These are phyloP conservation scores for Cryptococcus depauperatus DNA, from an alignment of 1,284 basidiomycete genomes.

Conservation along the genomic window DNA sequence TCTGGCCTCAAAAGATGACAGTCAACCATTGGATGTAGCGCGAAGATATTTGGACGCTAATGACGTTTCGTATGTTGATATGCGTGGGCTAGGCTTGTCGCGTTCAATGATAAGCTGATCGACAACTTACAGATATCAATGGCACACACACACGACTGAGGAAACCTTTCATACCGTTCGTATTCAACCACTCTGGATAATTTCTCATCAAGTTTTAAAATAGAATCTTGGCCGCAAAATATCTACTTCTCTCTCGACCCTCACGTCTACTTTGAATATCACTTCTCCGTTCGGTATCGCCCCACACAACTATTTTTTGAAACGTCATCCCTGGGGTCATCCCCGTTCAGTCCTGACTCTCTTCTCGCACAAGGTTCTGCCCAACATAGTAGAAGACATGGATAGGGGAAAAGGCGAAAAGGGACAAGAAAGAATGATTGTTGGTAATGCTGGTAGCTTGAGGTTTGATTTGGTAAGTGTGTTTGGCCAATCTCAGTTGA, in stretches of 20 bases:
- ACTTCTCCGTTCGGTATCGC: constrained; percentile 55
- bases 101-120: constrained; percentile 1
- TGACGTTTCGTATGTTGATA: constrained; percentile 36
- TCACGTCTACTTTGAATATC: constrained; percentile 33
- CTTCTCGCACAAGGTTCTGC: constrained; percentile 53
- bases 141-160: constrained; percentile 29
- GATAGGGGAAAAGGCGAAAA: constrained; percentile 21
- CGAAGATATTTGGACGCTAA: constrained; percentile 49
- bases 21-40: constrained; percentile 35
- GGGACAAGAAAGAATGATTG: constrained; percentile 52
- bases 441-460: constrained; percentile 64
- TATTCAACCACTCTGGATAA: background rate
- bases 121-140: constrained; percentile 26
- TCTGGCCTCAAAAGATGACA: constrained; percentile 20
- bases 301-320: constrained; percentile 63
- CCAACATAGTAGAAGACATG: constrained; percentile 25
- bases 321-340: constrained; percentile 59
- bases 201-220: background rate
- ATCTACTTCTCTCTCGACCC: constrained; percentile 16
- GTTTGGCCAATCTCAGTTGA: background rate
- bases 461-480: constrained; percentile 57
- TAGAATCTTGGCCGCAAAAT: constrained; percentile 33
- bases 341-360: constrained; percentile 57
- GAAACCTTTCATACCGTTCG: constrained; percentile 25
- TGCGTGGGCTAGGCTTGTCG: background rate